Base-by-base conservation (phyloP, 805 yeast species). In the Nakazawaea sp. region DNA sequence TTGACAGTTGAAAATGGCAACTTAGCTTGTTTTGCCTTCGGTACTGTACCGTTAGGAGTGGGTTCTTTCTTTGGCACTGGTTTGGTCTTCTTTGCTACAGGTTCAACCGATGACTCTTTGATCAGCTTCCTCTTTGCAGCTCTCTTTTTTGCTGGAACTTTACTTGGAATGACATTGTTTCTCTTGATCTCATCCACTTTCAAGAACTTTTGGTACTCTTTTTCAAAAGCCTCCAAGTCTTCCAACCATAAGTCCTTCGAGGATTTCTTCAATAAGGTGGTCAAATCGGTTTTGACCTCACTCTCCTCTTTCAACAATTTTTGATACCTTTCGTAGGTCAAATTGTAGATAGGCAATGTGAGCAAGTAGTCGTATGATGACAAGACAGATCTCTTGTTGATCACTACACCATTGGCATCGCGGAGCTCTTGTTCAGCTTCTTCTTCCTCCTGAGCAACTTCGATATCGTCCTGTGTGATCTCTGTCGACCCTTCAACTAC, bases 341-440 rank as follows among this genome's bases (percentile, higher is more conserved):
- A 73, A 27, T 96, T 82, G 92, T 96, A 87, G 45, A 92, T 79
- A 25, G 88, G 75, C 96, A 92, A 84, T 37, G 92, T 94, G 36
- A 92, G 67, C 45, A 92, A 67, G 49, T 92, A 92, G 51, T 92
- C 97, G 58, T 77, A 90, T 5, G 80, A 68, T 8, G 87, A 74
- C 35, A 70, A 68, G 12, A 73, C 61, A 18, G 77, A 81, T 34
- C 66, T 70, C 30, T 51, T 52, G 35, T 55, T 55, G 17, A 52
- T 52, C 18, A 56, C 55, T n/a, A 74, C 71, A 17, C 56, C 58
- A n/a, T 62, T 58, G 12, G 55, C 57, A 17, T 48, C 60, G 16
- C 51, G 51, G 16, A 49, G 50, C 7, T 52, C 53, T 25, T 57
- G 53, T 25, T 56, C 59, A 7, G 47, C 58, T 15, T 49, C 52